Evolutionary conservation across 1,284 basidiomycete genomes (phyloP).

Genomic region (Apiotrichum sp.): DNA sequence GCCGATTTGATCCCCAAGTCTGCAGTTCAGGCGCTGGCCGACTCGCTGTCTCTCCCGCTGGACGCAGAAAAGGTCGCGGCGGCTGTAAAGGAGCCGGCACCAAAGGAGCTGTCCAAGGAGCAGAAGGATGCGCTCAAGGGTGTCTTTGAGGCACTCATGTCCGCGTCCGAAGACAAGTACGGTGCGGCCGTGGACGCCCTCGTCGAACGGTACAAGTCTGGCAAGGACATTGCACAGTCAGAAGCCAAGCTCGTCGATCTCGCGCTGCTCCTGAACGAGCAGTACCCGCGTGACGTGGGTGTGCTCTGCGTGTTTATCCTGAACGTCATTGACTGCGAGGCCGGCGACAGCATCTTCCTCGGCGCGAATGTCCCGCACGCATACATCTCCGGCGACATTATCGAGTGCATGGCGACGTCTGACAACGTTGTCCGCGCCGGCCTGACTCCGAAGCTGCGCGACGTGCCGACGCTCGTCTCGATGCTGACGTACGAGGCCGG

Average conservation of each 20-base stretch:
- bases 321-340: conserved; percentile 72
- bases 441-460: conserved; percentile 91
- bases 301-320: conserved; percentile 87
- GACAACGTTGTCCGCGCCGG: conserved; percentile 99
- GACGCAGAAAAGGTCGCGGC: conserved; percentile 13
- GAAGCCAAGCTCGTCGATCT: conserved; percentile 59
- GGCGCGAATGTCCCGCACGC: conserved; percentile 96
- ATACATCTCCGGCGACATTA: conserved; percentile 89
- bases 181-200: conserved; percentile 57
- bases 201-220: conserved; percentile 58
- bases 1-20: conserved; percentile 58
- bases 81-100: conserved; percentile 8
- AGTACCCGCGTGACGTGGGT: conserved; percentile 92
- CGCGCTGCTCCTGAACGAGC: conserved; percentile 63
- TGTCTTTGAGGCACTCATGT: conserved; percentile 80
- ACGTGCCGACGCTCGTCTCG: conserved; percentile 79
- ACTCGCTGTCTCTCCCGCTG: conserved; percentile 52
- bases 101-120: conserved; percentile 21
- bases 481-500: conserved; percentile 82
- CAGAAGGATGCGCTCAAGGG: conserved; percentile 62
- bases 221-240: conserved; percentile 28
- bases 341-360: conserved; percentile 88
- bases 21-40: conserved; percentile 49
- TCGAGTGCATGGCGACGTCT: conserved; percentile 96
- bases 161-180: conserved; percentile 55